Conservation (phyloP, 2,329 filamentous ascomycete species). For the Dactylellina cionopaga region DNA sequence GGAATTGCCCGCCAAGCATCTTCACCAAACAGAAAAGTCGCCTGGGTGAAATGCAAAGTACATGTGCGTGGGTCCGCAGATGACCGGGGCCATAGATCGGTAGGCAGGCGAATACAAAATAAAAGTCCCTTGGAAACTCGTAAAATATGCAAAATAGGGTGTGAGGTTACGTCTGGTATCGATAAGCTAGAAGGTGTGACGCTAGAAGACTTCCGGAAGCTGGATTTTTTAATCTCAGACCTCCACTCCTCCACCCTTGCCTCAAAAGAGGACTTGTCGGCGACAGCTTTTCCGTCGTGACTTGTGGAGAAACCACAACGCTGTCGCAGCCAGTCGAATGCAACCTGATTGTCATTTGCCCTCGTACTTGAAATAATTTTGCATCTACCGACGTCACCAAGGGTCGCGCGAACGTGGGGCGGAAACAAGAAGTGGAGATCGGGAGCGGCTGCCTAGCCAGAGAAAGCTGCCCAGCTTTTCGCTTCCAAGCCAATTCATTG, state of each 20-base stretch:
- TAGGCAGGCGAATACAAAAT: conserved; percentile 49
- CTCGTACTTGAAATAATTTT: not conserved
- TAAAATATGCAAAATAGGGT: not conserved
- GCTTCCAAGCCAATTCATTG: not conserved
- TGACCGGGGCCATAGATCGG: not conserved
- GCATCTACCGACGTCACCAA: conserved; percentile 26
- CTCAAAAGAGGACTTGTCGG: too few species aligned
- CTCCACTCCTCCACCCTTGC: conserved; percentile 10
- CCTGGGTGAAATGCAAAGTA: too few species aligned
- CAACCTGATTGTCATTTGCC: conserved; percentile 22
- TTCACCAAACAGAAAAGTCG: too few species aligned
- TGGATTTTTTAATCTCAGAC: conserved; percentile 18
- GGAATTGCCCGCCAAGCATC: not conserved
- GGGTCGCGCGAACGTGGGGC: conserved; percentile 17
- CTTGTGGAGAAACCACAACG: conserved; percentile 13
- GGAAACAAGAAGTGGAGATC: conserved; percentile 5
- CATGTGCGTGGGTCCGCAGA: not conserved
- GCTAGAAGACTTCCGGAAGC: conserved; percentile 52
- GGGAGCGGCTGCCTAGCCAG: conserved; percentile 43
- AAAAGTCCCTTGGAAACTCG: too few species aligned
- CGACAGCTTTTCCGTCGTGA: conserved; percentile 24
- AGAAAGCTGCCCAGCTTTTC: not conserved
- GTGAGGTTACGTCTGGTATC: conserved; percentile 24
- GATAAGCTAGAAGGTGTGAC: conserved; percentile 20
- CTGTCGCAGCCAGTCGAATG: conserved; percentile 7